Percentiles rank a stretch among this genome's conserved stretches.
phyloP scores from a whole-genome alignment of 176 grass and related monocot genomes.

The Cenchrus purpureus region DNA sequence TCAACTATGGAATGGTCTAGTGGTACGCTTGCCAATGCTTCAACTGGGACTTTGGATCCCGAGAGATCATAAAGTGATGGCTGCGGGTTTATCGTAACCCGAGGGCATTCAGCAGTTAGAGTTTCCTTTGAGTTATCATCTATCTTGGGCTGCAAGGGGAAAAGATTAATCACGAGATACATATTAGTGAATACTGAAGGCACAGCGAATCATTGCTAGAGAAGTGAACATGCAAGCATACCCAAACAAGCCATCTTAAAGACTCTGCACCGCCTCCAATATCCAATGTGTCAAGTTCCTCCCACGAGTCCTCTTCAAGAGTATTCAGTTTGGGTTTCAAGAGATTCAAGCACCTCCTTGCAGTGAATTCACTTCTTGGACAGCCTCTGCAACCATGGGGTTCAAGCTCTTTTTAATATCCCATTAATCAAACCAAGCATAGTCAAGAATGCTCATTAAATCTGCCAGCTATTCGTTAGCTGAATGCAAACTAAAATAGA shows the following conservation, averaged over 20 bases:
- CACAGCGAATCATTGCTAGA: neutral
- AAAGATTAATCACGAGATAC: neutral
- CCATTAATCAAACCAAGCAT: constrained; percentile 15
- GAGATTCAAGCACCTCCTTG: constrained; percentile 68
- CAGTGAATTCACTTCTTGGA: constrained; percentile 77
- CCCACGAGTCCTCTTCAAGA: constrained; percentile 94
- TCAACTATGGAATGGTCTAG: constrained; percentile 68
- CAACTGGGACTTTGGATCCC: constrained; percentile 57
- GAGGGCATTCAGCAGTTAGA: constrained; percentile 70
- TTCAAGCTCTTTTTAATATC: constrained; percentile 50
- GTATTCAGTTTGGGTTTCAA: constrained; percentile 88
- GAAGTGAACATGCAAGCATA: constrained; percentile 32
- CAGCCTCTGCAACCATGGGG: constrained; percentile 78
- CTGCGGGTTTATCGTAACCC: constrained; percentile 74
- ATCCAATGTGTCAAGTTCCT: constrained; percentile 77
- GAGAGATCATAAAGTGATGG: constrained; percentile 54
- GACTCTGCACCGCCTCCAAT: constrained; percentile 74
- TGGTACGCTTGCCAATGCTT: constrained; percentile 64
- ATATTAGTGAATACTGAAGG: neutral
- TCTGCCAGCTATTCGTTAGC: constrained; percentile 16
- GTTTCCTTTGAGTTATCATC: constrained; percentile 79
- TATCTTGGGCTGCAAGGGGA: constrained; percentile 65
- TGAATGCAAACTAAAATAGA: neutral
- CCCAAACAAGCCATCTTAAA: constrained; percentile 89
- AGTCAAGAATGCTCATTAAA: constrained; percentile 32